Percentiles rank a stretch among this genome's conserved stretches.
Evolutionary conservation across 129 eudicot genomes (phyloP).

Genomic region (Pseudognaphalium luteoalbum): DNA sequence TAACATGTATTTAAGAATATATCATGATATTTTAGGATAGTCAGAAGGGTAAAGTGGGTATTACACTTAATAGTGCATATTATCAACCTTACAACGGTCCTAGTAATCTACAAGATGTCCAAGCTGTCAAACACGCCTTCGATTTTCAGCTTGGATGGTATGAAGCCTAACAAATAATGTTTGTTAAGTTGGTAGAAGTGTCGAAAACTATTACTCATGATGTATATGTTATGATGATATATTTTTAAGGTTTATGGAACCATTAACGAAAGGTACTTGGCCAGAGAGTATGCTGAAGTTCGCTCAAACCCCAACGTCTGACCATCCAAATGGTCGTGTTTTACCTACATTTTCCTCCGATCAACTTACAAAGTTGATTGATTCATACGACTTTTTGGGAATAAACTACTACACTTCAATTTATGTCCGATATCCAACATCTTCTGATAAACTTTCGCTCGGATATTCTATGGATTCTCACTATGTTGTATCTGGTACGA

Average conservation of each 20-base stretch:
- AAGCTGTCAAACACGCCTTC: conserved; percentile 23
- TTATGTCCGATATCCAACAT: conserved; percentile 27
- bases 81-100: conserved; percentile 4
- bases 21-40: not conserved
- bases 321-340: conserved; percentile 10
- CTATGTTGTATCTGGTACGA: not conserved
- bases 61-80: conserved; percentile 18
- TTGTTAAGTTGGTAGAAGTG: not conserved
- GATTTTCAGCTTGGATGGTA: conserved; percentile 33
- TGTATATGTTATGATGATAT: not conserved
- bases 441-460: conserved; percentile 10
- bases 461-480: conserved; percentile 17
- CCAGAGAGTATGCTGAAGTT: conserved; percentile 12
- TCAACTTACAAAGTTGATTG: conserved; percentile 20
- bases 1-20: too few relatives aligned
- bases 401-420: conserved; percentile 39
- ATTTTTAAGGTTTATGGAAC: conserved; percentile 42
- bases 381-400: conserved; percentile 44
- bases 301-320: conserved; percentile 15
- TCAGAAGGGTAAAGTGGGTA: conserved; percentile 36
- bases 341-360: conserved; percentile 37
- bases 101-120: not conserved
- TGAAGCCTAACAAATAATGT: not conserved
- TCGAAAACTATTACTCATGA: not conserved
- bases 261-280: conserved; percentile 40